These are phyloP conservation scores for Themeda triandra DNA, from an alignment of 176 grass and related monocot genomes.

Conservation along the genomic window DNA sequence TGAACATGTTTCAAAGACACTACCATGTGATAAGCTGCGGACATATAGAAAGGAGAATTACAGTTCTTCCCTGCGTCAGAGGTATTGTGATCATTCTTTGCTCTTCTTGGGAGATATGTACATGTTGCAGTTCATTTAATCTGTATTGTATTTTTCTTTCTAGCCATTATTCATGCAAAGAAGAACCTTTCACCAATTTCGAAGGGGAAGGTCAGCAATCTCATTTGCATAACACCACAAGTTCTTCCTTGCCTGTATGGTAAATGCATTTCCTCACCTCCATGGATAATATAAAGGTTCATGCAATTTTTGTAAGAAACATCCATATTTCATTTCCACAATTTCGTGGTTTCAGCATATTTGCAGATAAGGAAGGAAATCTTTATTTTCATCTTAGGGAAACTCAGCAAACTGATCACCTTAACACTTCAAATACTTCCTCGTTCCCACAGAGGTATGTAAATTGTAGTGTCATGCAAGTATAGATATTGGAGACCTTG, in stretches of 20 bases:
- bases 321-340: not conserved
- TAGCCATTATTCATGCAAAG: constrained; percentile 7
- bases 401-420: not conserved
- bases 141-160: not conserved
- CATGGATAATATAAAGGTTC: not conserved
- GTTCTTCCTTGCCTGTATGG: not conserved
- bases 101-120: not conserved
- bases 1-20: not conserved
- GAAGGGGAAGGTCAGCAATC: not conserved
- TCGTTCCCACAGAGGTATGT: not conserved
- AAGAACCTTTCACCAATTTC: not conserved
- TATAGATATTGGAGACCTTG: not conserved
- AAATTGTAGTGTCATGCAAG: not conserved
- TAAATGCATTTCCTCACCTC: constrained; percentile 5
- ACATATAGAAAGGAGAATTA: not conserved
- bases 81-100: not conserved
- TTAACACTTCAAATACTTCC: not conserved
- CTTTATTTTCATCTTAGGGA: not conserved
- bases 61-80: not conserved
- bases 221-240: not conserved
- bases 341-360: constrained; percentile 16
- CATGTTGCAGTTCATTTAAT: not conserved
- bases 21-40: constrained; percentile 3
- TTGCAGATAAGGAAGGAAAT: not conserved
- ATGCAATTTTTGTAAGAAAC: not conserved